Conservation (phyloP, 257 asterid species). For the Fraxinus excelsior region DNA sequence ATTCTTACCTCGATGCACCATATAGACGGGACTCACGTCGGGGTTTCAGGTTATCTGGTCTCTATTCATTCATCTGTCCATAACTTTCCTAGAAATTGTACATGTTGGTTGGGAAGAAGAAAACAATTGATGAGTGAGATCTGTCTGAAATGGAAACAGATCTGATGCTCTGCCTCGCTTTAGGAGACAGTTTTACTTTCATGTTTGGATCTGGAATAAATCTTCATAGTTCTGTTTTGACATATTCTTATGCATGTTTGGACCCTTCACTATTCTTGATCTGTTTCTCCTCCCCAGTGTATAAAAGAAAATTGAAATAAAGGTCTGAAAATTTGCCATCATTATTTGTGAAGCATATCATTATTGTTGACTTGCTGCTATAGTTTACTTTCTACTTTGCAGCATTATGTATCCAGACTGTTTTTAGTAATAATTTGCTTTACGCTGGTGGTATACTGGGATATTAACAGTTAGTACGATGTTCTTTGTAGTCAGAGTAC, state of each 20-base stretch:
- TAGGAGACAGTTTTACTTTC: slow-evolving; percentile 10
- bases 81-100: slow-evolving; percentile 37
- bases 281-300: not conserved
- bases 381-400: not conserved
- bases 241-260: slow-evolving; percentile 19
- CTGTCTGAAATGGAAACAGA: slow-evolving; percentile 30
- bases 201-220: slow-evolving; percentile 12
- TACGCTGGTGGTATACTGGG: not conserved
- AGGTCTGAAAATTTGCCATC: not conserved
- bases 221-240: slow-evolving; percentile 12
- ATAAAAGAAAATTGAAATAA: not conserved
- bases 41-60: slow-evolving; percentile 93
- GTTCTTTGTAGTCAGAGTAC: slow-evolving; percentile 61
- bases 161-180: not conserved
- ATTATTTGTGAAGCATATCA: not conserved
- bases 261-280: slow-evolving; percentile 16
- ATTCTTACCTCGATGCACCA: slow-evolving; percentile 92
- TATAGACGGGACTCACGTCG: slow-evolving; percentile 79
- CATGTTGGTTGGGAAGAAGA: slow-evolving; percentile 43
- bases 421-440: slow-evolving; percentile 2
- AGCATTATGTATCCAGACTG: slow-evolving; percentile 7
- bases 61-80: slow-evolving; percentile 43
- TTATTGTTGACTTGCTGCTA: slow-evolving; percentile 2
- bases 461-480: not conserved
- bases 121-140: slow-evolving; percentile 33